phyloP scores from a whole-genome alignment of 2,329 filamentous ascomycete species.

The Monosporascus sp. region DNA sequence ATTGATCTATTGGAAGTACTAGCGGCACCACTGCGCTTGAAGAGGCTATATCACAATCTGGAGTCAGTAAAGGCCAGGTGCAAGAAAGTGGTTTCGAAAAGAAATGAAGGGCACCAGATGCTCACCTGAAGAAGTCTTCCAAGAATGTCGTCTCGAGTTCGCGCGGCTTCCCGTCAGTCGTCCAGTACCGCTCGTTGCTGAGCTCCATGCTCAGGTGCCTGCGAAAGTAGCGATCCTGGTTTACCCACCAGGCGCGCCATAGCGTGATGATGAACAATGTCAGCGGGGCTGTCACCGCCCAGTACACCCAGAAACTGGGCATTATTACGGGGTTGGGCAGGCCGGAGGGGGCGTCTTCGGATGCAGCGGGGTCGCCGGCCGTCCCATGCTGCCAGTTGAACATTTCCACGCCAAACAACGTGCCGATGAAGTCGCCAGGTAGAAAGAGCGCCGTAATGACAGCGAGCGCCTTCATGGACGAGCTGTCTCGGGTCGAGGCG shows the following conservation, averaged over 20 bases:
- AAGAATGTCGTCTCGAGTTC: conserved; percentile 36
- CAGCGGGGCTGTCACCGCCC: conserved; percentile 38
- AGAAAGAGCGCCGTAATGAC: conserved; percentile 45
- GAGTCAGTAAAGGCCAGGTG: too few species aligned
- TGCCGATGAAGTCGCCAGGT: conserved; percentile 40
- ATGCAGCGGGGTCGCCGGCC: conserved; percentile 22
- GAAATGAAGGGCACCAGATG: too few species aligned
- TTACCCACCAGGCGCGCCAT: conserved; percentile 44
- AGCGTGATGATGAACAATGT: conserved; percentile 35
- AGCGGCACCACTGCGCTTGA: background rate
- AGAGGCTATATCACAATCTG: background rate
- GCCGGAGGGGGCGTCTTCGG: conserved; percentile 24
- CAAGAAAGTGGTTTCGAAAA: too few species aligned
- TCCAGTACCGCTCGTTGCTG: conserved; percentile 45
- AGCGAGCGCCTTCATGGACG: conserved; percentile 43
- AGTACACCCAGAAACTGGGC: conserved; percentile 41
- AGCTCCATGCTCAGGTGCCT: conserved; percentile 40
- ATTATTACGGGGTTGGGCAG: conserved; percentile 30
- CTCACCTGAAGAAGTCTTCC: conserved; percentile 35
- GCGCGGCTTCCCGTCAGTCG: conserved; percentile 36
- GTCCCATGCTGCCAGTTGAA: conserved; percentile 35
- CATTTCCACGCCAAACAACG: conserved; percentile 42
- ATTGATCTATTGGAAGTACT: background rate
- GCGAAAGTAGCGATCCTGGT: conserved; percentile 41
- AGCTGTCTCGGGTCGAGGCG: conserved; percentile 63